Evolutionary conservation across 768 basidiomycete genomes (phyloP).

Genomic region (Pseudohyphozyma bogoriensis): DNA sequence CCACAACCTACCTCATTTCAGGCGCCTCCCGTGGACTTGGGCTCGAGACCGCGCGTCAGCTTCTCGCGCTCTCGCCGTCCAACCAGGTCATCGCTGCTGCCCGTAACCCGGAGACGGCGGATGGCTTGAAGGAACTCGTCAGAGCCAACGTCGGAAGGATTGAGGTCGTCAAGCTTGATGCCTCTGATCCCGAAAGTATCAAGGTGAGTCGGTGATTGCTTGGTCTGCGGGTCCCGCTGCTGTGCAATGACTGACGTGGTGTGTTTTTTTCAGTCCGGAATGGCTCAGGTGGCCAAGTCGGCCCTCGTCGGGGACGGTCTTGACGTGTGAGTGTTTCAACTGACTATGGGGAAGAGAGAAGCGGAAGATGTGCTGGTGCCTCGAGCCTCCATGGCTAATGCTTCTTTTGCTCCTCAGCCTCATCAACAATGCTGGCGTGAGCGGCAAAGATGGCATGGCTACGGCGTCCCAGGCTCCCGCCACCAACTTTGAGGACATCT

Average conservation of each 20-base stretch:
- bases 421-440: slow-evolving; percentile 23
- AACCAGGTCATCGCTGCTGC: slow-evolving; percentile 36
- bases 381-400: background rate
- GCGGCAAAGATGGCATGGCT: background rate
- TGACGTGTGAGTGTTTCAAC: slow-evolving; percentile 2
- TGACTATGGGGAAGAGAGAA: too few relatives aligned
- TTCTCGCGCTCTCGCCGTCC: slow-evolving; percentile 27
- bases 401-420: background rate
- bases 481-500: background rate
- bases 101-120: slow-evolving; percentile 31
- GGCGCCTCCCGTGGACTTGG: slow-evolving; percentile 36
- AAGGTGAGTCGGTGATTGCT: slow-evolving; percentile 29
- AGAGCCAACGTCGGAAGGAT: slow-evolving; percentile 33
- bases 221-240: too few relatives aligned
- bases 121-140: slow-evolving; percentile 20
- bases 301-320: slow-evolving; percentile 8
- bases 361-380: too few relatives aligned
- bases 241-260: background rate
- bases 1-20: slow-evolving; percentile 23
- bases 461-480: background rate
- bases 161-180: slow-evolving; percentile 40
- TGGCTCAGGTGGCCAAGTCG: slow-evolving; percentile 11
- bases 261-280: slow-evolving; percentile 11
- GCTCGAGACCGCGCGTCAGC: slow-evolving; percentile 31
- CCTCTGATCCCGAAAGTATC: slow-evolving; percentile 36